Base-by-base conservation (phyloP, 164 flowering plant genomes). In the Brasenia schreberi region DNA sequence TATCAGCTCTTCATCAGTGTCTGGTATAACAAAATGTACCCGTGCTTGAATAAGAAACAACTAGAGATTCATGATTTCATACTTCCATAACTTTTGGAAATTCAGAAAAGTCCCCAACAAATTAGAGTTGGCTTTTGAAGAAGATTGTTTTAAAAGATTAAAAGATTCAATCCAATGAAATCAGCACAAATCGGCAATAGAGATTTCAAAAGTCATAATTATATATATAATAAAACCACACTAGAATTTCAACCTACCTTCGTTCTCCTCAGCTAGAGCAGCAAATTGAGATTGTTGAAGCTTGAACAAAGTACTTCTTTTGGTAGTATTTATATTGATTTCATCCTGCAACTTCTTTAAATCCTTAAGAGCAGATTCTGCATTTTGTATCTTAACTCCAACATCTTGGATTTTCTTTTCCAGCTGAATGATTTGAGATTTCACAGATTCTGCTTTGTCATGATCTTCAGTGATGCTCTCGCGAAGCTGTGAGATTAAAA, bases 1-100 rank as follows among this genome's bases (percentile, higher is more conserved):
- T 76, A 64, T 84, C 66, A 94, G 69, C 66, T 91, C 97, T 80
- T 89, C 96, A 76, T 91, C 96, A 66, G 96, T 88, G 76, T 91
- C 99, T 94, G 75, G 53, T 6, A 45, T 45, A 7, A 45, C 7
- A 45, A 45, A 2, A 12, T 45, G 7, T 45, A 7, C 5, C 12
- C 7, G 53, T 45, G 53, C 53, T 2, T 12, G 12, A 45, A 45
- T 45, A 45, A 45, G 53, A 45, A 12, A 45, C 53, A 4, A 45
- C 7, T 7, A 45, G 12, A 45, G 3, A 7, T 45, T 2, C 12
- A 12, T 45, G 53, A 45, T 7, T 7, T 1, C 5, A 2, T 2
- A 45, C 12, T 45, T 45, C 12, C 53, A 45, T 45, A 0, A 4
- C 53, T 45, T 12, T 45, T 23, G 27, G 68, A 59, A 14, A 59